Percentiles rank a stretch among this genome's conserved stretches.
Conservation (phyloP, 1,284 basidiomycete genomes). For the Golubevia pallescens region DNA sequence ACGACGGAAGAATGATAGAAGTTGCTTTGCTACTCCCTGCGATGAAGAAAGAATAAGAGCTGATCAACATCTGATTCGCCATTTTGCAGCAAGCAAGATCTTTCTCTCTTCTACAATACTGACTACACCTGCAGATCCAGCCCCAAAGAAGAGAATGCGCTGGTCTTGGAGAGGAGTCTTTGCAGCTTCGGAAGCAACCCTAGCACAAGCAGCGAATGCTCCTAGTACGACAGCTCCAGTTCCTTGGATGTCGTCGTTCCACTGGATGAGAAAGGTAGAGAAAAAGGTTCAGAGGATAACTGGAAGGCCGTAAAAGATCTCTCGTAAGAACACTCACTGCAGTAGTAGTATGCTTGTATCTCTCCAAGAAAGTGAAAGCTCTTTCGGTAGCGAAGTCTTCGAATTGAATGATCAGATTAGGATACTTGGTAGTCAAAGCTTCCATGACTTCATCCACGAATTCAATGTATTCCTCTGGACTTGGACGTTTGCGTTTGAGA, state of each 20-base stretch:
- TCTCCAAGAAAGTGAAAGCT: conserved; percentile 28
- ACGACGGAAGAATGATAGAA: conserved; percentile 55
- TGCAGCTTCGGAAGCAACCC: conserved; percentile 75
- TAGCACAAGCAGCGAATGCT: conserved; percentile 87
- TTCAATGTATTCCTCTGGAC: conserved; percentile 65
- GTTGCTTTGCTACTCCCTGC: conserved; percentile 55
- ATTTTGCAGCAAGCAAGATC: no score
- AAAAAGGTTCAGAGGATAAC: conserved; percentile 68
- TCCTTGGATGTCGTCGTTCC: conserved; percentile 82
- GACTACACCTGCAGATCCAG: conserved; percentile 82
- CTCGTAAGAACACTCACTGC: no score
- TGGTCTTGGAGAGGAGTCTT: conserved; percentile 76
- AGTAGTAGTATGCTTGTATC: no score
- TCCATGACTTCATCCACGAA: conserved; percentile 95
- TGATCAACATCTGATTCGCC: neutral
- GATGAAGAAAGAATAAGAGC: neutral
- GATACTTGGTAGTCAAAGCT: conserved; percentile 74
- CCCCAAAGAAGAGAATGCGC: conserved; percentile 87
- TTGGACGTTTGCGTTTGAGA: conserved; percentile 66
- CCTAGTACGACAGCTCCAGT: conserved; percentile 76
- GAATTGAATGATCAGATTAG: conserved; percentile 71
- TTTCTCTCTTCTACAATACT: no score
- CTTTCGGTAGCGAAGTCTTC: conserved; percentile 64
- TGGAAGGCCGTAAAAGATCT: no score
- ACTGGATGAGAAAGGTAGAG: conserved; percentile 61